phyloP scores from a whole-genome alignment of 257 asterid genomes.

The Linaria vulgaris region DNA sequence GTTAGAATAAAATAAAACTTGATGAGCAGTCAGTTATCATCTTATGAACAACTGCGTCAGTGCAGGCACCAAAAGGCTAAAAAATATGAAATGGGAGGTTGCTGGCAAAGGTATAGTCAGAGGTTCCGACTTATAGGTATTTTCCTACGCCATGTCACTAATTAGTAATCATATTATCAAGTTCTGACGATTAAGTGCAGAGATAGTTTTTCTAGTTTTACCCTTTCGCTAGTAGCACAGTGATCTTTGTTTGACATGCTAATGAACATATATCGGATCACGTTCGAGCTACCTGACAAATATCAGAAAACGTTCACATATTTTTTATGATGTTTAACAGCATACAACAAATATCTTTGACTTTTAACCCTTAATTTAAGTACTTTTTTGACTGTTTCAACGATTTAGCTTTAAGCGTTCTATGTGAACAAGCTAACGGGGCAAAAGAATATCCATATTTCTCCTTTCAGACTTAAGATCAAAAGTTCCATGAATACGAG shows the following conservation, averaged over 20 bases:
- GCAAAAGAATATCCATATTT: neutral
- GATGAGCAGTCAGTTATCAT: neutral
- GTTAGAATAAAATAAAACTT: too few relatives aligned
- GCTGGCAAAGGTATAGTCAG: neutral
- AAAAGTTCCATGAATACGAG: slow-evolving; percentile 8
- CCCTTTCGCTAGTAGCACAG: neutral
- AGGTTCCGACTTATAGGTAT: neutral
- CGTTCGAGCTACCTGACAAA: neutral
- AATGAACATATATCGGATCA: neutral
- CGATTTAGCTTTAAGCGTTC: neutral
- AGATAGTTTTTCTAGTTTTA: neutral
- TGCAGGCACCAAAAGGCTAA: neutral
- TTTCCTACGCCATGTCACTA: neutral
- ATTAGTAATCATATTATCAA: neutral
- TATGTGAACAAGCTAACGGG: slow-evolving; percentile 5
- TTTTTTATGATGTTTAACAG: neutral
- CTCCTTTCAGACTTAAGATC: neutral
- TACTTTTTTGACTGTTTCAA: slow-evolving; percentile 9
- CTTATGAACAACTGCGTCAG: neutral
- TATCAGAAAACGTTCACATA: neutral
- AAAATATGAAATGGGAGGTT: neutral
- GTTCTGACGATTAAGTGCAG: neutral
- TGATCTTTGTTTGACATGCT: neutral
- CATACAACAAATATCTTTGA: neutral
- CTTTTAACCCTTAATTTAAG: too few relatives aligned